Evolutionary conservation across 2,329 filamentous ascomycete species (phyloP).

Genomic region (Talaromyces sp.): DNA sequence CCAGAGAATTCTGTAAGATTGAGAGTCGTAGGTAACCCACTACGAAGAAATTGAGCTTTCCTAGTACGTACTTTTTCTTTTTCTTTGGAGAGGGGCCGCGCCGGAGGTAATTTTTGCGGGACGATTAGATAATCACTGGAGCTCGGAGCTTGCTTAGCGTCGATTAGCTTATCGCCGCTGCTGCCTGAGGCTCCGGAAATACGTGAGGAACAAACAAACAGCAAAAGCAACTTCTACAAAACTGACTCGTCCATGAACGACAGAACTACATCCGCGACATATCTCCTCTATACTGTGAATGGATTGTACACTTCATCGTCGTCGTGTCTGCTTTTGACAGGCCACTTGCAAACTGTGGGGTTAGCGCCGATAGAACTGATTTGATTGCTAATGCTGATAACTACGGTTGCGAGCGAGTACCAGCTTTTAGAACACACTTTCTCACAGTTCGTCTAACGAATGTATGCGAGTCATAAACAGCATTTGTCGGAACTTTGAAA

Average conservation of each 20-base stretch:
- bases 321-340: slow-evolving; percentile 13
- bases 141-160: not conserved
- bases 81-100: slow-evolving; percentile 10
- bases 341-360: slow-evolving; percentile 5
- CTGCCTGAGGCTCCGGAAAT: not conserved
- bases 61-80: not conserved
- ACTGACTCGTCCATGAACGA: not conserved
- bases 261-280: not conserved
- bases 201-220: not conserved
- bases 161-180: slow-evolving; percentile 4
- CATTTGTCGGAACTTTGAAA: not conserved
- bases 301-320: slow-evolving; percentile 9
- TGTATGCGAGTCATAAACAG: not conserved
- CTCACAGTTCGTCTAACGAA: not conserved
- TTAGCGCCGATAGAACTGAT: not conserved
- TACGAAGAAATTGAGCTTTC: not conserved
- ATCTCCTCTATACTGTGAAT: not conserved
- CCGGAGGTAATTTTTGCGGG: slow-evolving; percentile 14
- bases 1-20: not conserved
- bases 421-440: not conserved
- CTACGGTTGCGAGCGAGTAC: not conserved
- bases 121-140: slow-evolving; percentile 15
- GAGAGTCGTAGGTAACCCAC: not conserved
- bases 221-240: not conserved
- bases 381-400: not conserved